Base-by-base conservation (phyloP, 2,329 filamentous ascomycete genomes). In the Aspergillaceae sp. region DNA sequence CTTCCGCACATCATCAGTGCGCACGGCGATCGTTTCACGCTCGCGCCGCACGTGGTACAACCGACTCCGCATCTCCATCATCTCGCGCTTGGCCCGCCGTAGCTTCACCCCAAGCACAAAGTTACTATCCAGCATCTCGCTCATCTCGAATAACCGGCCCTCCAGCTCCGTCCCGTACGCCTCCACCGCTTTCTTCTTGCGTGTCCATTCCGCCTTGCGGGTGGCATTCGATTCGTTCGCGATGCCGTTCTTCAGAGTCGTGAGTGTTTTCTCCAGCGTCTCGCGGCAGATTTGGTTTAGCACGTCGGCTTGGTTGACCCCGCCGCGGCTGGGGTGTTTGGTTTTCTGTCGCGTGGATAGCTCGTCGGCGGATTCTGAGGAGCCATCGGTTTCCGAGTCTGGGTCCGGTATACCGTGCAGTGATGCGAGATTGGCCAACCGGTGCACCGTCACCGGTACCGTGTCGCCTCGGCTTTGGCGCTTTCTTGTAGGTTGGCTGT, bases 231-330 rank as follows among this genome's bases (percentile, higher is more conserved):
- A 53, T 19, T 71, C 66, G 41, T 69, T 69, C 7, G 62, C 57
- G 27, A 69, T 68, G 7, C 60, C 64, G 34, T 67, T 64, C 10
- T 66, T 61, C 35, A 76, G 65, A 5, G 66, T 67, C 4, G 61
- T 59, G 7, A 74, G 57, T 3, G 68, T 71, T 49, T 71, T 66
- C 42, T 74, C 68, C 11, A 77, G 64, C 1, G 70, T 72, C 49
- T 77, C 74, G 47, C 71, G 69, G 45, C 75, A 73, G 44, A 74
- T 61, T 61, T 77, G 66, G 51, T 70, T 57, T 26, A 77, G 67
- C 2, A 77, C 74, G 46, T 78, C 75, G 35, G 74, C 74, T 1
- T 69, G 67, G 45, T 76, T 78, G 46, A 77, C 69, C 19, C 62
- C 68, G n/a, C 62, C 56, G 4, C 67, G 66, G 38, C 51, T 70